phyloP scores from a whole-genome alignment of 1,284 basidiomycete genomes.

The Cutaneotrichosporon sp. region DNA sequence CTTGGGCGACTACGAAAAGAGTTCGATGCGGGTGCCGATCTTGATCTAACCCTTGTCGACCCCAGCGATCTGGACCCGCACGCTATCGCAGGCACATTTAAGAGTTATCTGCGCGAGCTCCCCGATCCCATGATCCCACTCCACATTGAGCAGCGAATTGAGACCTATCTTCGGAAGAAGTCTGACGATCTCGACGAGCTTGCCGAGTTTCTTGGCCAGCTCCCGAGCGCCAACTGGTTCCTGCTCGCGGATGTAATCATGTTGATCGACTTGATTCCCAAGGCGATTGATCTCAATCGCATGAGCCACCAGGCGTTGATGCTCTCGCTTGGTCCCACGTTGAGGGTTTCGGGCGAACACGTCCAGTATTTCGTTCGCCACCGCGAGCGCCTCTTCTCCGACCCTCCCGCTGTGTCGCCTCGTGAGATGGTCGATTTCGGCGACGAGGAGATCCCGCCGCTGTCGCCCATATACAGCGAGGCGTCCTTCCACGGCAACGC shows the following conservation, averaged over 20 bases:
- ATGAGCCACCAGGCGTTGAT: slow-evolving; percentile 51
- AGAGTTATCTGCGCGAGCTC: slow-evolving; percentile 59
- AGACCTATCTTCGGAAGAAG: slow-evolving; percentile 50
- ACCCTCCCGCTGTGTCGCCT: slow-evolving; percentile 35
- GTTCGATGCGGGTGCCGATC: slow-evolving; percentile 85
- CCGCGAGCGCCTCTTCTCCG: slow-evolving; percentile 35
- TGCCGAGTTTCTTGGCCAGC: slow-evolving; percentile 29
- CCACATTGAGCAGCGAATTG: slow-evolving; percentile 68
- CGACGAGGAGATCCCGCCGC: slow-evolving; percentile 26
- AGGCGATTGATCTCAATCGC: slow-evolving; percentile 38
- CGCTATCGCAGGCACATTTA: slow-evolving; percentile 73
- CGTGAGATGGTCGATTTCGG: slow-evolving; percentile 45
- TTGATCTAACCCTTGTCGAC: slow-evolving; percentile 68
- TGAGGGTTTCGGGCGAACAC: slow-evolving; percentile 42
- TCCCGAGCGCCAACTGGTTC: slow-evolving; percentile 52
- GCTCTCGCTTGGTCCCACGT: slow-evolving; percentile 47
- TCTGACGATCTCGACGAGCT: slow-evolving; percentile 30
- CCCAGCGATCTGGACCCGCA: slow-evolving; percentile 86
- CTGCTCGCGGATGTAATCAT: slow-evolving; percentile 50
- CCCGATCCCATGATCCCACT: slow-evolving; percentile 77
- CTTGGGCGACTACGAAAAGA: slow-evolving; percentile 69
- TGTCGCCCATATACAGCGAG: slow-evolving; percentile 22
- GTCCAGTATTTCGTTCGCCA: slow-evolving; percentile 39
- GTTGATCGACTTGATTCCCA: slow-evolving; percentile 46
- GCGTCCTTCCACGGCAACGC: slow-evolving; percentile 8